Percentiles rank a stretch among this genome's conserved stretches.
These are phyloP conservation scores for Sclerotinia trifoliorum DNA, from an alignment of 2,329 filamentous ascomycete genomes.

Conservation along the genomic window DNA sequence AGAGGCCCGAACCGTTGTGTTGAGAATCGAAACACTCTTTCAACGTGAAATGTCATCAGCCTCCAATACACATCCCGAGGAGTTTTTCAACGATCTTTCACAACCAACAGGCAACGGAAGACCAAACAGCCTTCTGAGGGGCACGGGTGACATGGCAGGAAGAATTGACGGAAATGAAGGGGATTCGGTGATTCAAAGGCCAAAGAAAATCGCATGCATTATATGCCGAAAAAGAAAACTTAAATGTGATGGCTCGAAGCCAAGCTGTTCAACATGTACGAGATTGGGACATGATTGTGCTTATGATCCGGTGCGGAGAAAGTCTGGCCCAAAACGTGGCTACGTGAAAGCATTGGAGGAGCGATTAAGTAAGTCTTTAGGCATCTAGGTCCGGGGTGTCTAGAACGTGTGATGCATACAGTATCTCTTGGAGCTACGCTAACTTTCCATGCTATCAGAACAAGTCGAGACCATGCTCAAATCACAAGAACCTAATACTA, in stretches of 20 bases:
- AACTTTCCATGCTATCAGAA: conserved; percentile 50
- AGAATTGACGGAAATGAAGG: conserved; percentile 46
- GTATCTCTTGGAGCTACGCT: background rate
- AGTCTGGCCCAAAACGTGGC: conserved; percentile 69
- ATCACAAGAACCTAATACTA: conserved; percentile 60
- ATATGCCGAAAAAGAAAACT: conserved; percentile 91
- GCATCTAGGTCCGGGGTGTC: background rate
- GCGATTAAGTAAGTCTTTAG: conserved; percentile 70
- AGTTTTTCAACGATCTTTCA: conserved; percentile 58
- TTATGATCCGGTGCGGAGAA: conserved; percentile 68
- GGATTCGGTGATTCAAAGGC: conserved; percentile 63
- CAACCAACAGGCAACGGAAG: conserved; percentile 40
- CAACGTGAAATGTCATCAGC: conserved; percentile 37
- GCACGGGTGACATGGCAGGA: conserved; percentile 39
- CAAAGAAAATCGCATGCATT: conserved; percentile 94
- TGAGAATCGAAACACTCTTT: background rate
- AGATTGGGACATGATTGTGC: conserved; percentile 63
- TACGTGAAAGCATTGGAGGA: conserved; percentile 78
- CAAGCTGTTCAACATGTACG: conserved; percentile 66
- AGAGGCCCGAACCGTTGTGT: background rate
- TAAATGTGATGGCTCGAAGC: conserved; percentile 64
- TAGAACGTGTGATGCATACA: conserved; percentile 24
- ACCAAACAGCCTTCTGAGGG: conserved; percentile 38
- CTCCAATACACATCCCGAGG: conserved; percentile 43
- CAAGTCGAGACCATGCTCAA: conserved; percentile 92